Conservation (phyloP, 371 early-diverging fungal genomes). For the Entomophthora muscae region DNA sequence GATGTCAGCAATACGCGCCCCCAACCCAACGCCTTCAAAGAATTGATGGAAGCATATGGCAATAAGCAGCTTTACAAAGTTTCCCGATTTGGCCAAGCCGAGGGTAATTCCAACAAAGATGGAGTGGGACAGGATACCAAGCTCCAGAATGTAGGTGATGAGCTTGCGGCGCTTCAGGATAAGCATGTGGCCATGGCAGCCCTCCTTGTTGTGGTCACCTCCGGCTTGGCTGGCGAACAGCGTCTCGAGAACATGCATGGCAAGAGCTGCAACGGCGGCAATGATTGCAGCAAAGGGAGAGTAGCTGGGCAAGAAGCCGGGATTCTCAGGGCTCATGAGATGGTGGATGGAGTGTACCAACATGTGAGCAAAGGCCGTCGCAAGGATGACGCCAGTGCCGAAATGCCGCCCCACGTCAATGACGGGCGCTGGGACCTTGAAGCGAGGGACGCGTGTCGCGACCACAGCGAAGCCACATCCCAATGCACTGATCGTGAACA, state of each 20-base stretch:
- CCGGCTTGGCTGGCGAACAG: slow-evolving; percentile 6
- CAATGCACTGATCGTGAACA: slow-evolving; percentile 22
- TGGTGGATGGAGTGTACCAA: slow-evolving; percentile 22
- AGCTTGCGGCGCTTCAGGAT: too few species aligned
- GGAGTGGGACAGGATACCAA: slow-evolving; percentile 73
- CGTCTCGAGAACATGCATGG: slow-evolving; percentile 18
- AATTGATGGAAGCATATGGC: slow-evolving; percentile 82
- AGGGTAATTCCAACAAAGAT: slow-evolving; percentile 71
- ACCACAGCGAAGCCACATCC: neutral
- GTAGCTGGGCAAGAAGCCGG: slow-evolving; percentile 19
- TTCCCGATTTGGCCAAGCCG: slow-evolving; percentile 38
- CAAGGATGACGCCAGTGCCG: slow-evolving; percentile 63
- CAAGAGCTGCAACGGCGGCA: slow-evolving; percentile 29
- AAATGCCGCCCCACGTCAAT: slow-evolving; percentile 29
- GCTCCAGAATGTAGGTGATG: slow-evolving; percentile 46
- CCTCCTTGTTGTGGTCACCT: too few species aligned
- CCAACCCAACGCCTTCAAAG: slow-evolving; percentile 76
- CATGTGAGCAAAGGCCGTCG: slow-evolving; percentile 59
- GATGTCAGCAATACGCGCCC: slow-evolving; percentile 44
- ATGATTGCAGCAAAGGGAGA: slow-evolving; percentile 27
- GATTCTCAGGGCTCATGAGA: slow-evolving; percentile 24
- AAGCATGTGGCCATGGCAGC: too few species aligned
- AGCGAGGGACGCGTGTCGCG: too few species aligned
- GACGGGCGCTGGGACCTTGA: neutral
- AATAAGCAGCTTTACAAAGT: slow-evolving; percentile 47